Base-by-base conservation (phyloP, 805 yeast species). In the Pichia phayaonensis region DNA sequence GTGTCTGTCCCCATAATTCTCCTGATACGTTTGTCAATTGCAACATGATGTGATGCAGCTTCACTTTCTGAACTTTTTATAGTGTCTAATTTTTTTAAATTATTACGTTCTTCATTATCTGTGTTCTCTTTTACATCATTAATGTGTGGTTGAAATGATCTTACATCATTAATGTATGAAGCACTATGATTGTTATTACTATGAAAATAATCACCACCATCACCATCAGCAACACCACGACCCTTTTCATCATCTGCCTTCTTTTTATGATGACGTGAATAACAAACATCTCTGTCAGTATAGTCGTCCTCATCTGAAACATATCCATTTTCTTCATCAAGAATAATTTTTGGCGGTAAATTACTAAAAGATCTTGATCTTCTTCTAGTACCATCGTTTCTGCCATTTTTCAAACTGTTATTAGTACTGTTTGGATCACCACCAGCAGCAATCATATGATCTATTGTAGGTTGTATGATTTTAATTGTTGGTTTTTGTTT, bases 401-500 rank as follows among this genome's bases (percentile, higher is more conserved):
- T 11, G 11, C 11, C n/a, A 34, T 11, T 16, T 34, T n/a, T 16
- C 38, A 34, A 2, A 34, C 38, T 34, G 18, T 21, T 41, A 29
- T n/a, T 34, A 3, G 20, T 22, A 27, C 29, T 29, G 13, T 3
- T 12, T 29, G 34, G 21, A 29, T 29, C 21, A 23, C 40, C 52
- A 41, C 53, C 55, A 6, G 53, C 53, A 4, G 52, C 53, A 20
- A 55, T 29, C 8, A 46, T 20, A 47, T 53, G 55, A 18, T 46
- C n/a, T n/a, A 8, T 34, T 8, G 55, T 50, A 2, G 55, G 55
- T 42, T 53, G 55, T 4, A 53, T 11, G 11, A 42, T 8, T 39
- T 39, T 39, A 20, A 42, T n/a, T 15, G 45, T 22, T 29, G 41
- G 12, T 18, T 24, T 46, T 20, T 10, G 22, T 3, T 11, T 41